phyloP scores from a whole-genome alignment of 306 rosid genomes.

The Quercus variabilis region DNA sequence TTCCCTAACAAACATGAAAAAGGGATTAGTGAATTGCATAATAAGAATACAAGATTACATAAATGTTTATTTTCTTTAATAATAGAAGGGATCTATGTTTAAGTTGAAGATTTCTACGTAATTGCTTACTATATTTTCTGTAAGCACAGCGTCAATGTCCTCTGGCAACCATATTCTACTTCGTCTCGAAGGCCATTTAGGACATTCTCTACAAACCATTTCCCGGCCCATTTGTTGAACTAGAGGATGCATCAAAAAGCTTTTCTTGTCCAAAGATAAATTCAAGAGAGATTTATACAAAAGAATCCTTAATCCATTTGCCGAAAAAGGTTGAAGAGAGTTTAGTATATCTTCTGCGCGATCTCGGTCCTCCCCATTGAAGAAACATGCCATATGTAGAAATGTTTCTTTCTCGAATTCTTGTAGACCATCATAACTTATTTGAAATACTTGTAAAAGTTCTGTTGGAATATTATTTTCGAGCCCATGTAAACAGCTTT shows the following conservation, averaged over 20 bases:
- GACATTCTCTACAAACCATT: slow-evolving; percentile 17
- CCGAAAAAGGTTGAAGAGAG: accelerated
- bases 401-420: accelerated
- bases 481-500: slow-evolving; percentile 4
- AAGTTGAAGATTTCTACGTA: no score
- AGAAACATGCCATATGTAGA: no score
- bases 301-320: slow-evolving; percentile 5
- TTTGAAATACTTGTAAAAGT: background rate
- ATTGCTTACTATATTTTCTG: slow-evolving; percentile 4
- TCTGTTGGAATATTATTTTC: background rate
- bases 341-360: accelerated
- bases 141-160: slow-evolving; percentile 10
- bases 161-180: slow-evolving; percentile 24
- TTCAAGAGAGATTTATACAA: slow-evolving; percentile 14
- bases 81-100: no score
- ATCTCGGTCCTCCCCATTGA: no score
- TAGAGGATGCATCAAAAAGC: slow-evolving; percentile 27
- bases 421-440: no score
- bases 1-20: slow-evolving; percentile 16
- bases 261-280: accelerated
- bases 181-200: slow-evolving; percentile 5
- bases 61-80: no score
- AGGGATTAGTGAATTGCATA: background rate
- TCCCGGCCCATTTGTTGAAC: slow-evolving; percentile 25
- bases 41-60: no score